Evolutionary conservation across 257 asterid genomes (phyloP), one percentile per base, ranked within the genome.

Genomic region (Capsicum chinense): DNA sequence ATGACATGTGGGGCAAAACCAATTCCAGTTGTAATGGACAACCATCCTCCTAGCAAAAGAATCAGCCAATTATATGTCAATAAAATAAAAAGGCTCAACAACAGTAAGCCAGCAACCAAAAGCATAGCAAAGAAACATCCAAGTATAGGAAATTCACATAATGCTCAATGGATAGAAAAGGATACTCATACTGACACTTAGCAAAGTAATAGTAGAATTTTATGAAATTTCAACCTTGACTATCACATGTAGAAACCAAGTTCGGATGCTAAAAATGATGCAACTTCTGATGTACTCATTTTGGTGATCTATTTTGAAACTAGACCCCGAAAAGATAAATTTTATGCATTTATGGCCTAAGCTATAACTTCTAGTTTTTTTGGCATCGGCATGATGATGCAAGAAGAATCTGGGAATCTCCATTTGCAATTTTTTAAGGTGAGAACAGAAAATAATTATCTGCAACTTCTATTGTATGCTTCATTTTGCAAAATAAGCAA

Each of bases 1-100:
- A 94, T 88, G 89, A 92, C 90, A 81, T 94, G 97, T 26, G 94
- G 97, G 83, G 95, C 89, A 90, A 94, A 89, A 74, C 91, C 92
- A 71, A 91, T 88, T 82, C 96, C 98, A 73, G 89, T 92, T 73
- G 93, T 90, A 84, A 73, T 90, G 84, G 89, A 89, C 44, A 87
- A 84, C 85, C 96, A 89, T 82, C 93, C 94, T 88, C 97, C 95
- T 93, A 90, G 85, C 79, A 91, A 83, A 88, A 81, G n/a, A 54
- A 83, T 83, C 84, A 89, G 85, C 83, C 71, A 79, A 76, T 76
- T 76, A 76, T 8, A 52, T 3, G 62, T 1, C 60, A 76, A 76
- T 52, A 44, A 76, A 21, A 70, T 44, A 70, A 8, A 63, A 42
- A 44, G 79, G 12, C 56, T 42, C 79, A 5, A 70, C 54, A 9